phyloP scores from a whole-genome alignment of 345 rosid genomes.

The Lepidium aucheri region DNA sequence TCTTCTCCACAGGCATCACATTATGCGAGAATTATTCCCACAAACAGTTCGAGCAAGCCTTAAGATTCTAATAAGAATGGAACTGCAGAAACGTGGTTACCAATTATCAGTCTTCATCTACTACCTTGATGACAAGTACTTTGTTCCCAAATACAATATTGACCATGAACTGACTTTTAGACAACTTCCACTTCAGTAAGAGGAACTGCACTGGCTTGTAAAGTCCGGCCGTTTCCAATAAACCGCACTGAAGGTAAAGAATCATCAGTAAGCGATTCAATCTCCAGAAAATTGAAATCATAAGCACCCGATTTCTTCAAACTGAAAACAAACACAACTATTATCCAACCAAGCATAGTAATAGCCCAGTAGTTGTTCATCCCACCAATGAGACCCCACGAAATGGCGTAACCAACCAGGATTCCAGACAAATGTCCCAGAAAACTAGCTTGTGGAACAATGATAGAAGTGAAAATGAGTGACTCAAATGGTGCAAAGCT shows the following conservation, averaged over 20 bases:
- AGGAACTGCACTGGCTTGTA: constrained; percentile 71
- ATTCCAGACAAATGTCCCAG: constrained; percentile 93
- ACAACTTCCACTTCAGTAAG: constrained; percentile 58
- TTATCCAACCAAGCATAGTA: constrained; percentile 79
- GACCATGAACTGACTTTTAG: constrained; percentile 18
- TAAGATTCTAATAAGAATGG: not conserved
- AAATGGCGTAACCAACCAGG: constrained; percentile 82
- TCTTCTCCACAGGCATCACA: constrained; percentile 2
- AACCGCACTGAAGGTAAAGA: constrained; percentile 81
- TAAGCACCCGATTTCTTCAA: constrained; percentile 85
- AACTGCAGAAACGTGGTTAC: constrained; percentile 2
- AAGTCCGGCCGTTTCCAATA: constrained; percentile 62
- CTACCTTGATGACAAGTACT: not conserved
- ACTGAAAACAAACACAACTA: constrained; percentile 64
- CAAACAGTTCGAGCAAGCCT: constrained; percentile 15
- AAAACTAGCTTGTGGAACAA: constrained; percentile 98
- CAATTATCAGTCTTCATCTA: constrained; percentile 6
- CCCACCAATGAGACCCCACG: constrained; percentile 92
- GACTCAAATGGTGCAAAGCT: constrained; percentile 97
- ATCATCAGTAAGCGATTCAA: constrained; percentile 80
- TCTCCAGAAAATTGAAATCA: constrained; percentile 73
- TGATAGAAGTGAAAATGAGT: constrained; percentile 84
- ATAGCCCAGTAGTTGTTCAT: constrained; percentile 95
- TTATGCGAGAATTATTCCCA: not conserved
- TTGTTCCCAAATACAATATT: not conserved